Evolutionary conservation across 2,329 filamentous ascomycete genomes (phyloP), one percentile per base, ranked within the genome.

Genomic region (Gaeumannomyces tritici): DNA sequence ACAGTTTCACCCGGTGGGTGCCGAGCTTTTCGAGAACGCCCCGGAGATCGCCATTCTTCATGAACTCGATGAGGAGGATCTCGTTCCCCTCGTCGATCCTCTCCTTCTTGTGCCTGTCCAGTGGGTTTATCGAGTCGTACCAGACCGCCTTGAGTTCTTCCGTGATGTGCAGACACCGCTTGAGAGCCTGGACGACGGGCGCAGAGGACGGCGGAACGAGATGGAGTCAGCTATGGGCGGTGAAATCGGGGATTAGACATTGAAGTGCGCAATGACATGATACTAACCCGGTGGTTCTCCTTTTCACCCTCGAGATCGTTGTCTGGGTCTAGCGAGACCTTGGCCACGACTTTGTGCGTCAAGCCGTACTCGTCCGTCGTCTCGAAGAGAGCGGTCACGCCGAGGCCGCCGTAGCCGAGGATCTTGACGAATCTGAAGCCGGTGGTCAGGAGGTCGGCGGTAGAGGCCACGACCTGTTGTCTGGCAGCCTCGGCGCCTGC

Each of bases 361-460:
- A 51, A n/a, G 42, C 42, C 42, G 18, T n/a, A n/a, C 5, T n/a
- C 21, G 42, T 51, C 42, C 18, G 42, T 51, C 12, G 54, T 62
- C 57, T 66, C 65, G 33, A 68, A 68, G 18, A 65, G 59, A 13
- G 63, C 61, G 3, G 61, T 59, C 28, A 67, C 12, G 47, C 64
- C 66, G 62, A 63, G 62, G 31, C 64, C 65, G 55, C 66, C 66
- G 6, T 26, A 55, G 7, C 35, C 31, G 9, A 67, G 47, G 7
- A 29, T 28, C 59, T 51, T 47, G 26, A 54, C 26, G 28, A 51
- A 60, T 6, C 35, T 11, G 26, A 47, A 51, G 35, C n/a, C 59
- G 15, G 42, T n/a, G 42, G 21, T 21, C 42, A 4, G 42, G 42
- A 51, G 42, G 15, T n/a, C 2, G 1, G 1, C 2, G 42, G 18